phyloP scores from a whole-genome alignment of 306 rosid genomes.

The Trichosanthes truncata region DNA sequence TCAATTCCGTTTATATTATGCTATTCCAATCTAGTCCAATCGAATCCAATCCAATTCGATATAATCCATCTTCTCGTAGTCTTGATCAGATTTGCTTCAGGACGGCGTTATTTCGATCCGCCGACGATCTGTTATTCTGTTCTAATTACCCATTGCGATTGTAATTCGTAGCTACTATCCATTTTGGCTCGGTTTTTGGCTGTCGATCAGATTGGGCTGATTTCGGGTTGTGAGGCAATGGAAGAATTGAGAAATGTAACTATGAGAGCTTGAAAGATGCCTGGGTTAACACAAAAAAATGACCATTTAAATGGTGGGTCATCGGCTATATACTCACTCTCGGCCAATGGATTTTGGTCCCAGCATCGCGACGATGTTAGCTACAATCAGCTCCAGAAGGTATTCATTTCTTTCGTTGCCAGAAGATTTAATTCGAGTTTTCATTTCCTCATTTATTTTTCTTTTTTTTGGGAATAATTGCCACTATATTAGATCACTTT shows the following conservation, averaged over 20 bases:
- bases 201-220: conserved; percentile 31
- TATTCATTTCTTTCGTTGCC: conserved; percentile 20
- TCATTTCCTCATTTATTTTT: background rate
- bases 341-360: conserved; percentile 82
- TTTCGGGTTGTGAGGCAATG: conserved; percentile 26
- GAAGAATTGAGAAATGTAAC: conserved; percentile 32
- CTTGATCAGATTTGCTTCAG: conserved; percentile 25
- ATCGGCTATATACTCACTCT: conserved; percentile 38
- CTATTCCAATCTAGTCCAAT: conserved; percentile 11
- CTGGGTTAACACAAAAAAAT: conserved; percentile 62
- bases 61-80: background rate
- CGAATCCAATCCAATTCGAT: conserved; percentile 14
- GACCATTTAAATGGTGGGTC: conserved; percentile 58
- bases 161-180: conserved; percentile 9
- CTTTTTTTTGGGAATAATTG: background rate
- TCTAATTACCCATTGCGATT: conserved; percentile 9
- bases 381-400: conserved; percentile 90
- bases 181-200: conserved; percentile 22
- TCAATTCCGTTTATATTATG: conserved; percentile 15
- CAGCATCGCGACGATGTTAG: conserved; percentile 55
- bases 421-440: background rate
- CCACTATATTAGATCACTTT: conserved; percentile 23
- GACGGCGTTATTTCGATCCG: conserved; percentile 31
- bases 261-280: conserved; percentile 61
- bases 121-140: conserved; percentile 18